phyloP scores from a whole-genome alignment of 805 yeast species.

The Metschnikowia orientalis region DNA sequence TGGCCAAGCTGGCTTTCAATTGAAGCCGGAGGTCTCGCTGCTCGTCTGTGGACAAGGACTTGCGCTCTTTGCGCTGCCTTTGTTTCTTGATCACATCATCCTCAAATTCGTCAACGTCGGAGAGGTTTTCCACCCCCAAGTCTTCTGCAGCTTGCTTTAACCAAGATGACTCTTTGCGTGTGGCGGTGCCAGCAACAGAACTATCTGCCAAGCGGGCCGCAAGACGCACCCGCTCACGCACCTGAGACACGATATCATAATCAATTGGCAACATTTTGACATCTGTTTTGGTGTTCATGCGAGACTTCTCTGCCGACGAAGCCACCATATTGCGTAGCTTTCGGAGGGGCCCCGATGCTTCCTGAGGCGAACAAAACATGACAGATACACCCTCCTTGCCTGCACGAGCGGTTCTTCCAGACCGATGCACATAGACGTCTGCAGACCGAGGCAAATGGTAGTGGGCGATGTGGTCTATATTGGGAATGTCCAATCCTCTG shows the following conservation, averaged over 20 bases:
- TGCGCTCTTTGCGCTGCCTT: conserved; percentile 43
- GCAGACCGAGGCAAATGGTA: conserved; percentile 94
- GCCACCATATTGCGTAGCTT: conserved; percentile 62
- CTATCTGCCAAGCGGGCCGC: conserved; percentile 77
- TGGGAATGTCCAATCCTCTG: conserved; percentile 90
- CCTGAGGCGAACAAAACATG: conserved; percentile 89
- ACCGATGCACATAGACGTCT: conserved; percentile 89
- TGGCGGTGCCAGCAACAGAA: conserved; percentile 53
- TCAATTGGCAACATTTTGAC: conserved; percentile 74
- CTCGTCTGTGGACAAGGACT: conserved; percentile 46
- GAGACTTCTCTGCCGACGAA: conserved; percentile 21
- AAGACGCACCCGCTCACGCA: conserved; percentile 62
- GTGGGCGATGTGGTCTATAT: conserved; percentile 90
- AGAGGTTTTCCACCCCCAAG: conserved; percentile 69
- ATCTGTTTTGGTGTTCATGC: conserved; percentile 41
- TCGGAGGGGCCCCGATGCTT: conserved; percentile 81
- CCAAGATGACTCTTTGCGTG: conserved; percentile 74
- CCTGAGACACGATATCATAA: conserved; percentile 61
- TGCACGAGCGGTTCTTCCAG: conserved; percentile 98
- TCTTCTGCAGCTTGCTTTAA: conserved; percentile 89
- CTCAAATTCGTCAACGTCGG: conserved; percentile 58
- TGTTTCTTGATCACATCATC: conserved; percentile 66
- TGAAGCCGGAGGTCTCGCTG: conserved; percentile 44
- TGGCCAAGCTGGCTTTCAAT: conserved; percentile 47
- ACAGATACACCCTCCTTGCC: conserved; percentile 92